Evolutionary conservation across 208 protist genomes (phyloP).

Genomic region (Lotmaria passim): DNA sequence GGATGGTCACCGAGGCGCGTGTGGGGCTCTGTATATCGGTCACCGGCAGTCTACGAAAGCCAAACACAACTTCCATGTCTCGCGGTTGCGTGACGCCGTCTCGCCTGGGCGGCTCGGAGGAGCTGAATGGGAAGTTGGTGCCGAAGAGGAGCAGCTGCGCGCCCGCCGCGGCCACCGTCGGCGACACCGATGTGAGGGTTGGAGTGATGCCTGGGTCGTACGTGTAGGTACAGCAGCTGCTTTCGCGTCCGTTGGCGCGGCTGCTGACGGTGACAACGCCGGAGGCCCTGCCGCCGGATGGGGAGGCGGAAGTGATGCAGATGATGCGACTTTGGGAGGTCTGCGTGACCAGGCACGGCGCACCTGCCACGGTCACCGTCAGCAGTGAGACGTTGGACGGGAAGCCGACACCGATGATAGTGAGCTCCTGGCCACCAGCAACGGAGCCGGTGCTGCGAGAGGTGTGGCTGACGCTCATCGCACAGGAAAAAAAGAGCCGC

Average conservation of each 20-base stretch:
- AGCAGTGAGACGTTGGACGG: constrained; percentile 16
- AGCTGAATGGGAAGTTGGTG: constrained; percentile 3
- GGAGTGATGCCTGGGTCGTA: constrained; percentile 39
- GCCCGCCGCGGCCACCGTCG: constrained; percentile 15
- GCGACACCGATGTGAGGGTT: constrained; percentile 35
- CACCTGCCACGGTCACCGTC: constrained; percentile 36
- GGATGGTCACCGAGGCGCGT: constrained; percentile 22
- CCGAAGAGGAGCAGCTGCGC: constrained; percentile 26
- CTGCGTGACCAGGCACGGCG: constrained; percentile 24
- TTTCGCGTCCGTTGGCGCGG: constrained; percentile 23
- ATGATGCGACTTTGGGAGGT: constrained; percentile 20
- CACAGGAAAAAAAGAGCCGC: constrained; percentile 38
- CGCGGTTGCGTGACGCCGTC: not conserved
- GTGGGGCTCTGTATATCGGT: constrained; percentile 17
- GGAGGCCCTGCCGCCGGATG: not conserved
- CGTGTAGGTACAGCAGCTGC: constrained; percentile 43
- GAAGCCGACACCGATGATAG: constrained; percentile 38
- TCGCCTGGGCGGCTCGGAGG: not conserved
- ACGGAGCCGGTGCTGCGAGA: constrained; percentile 31
- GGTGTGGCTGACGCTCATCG: constrained; percentile 26
- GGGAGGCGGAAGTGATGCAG: constrained; percentile 31
- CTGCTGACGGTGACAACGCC: constrained; percentile 33
- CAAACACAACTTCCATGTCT: constrained; percentile 20
- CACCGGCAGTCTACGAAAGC: constrained; percentile 5
- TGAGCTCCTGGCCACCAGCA: constrained; percentile 37